Conservation (phyloP, 495 filamentous ascomycete genomes). For the Penicillium alfredii region DNA sequence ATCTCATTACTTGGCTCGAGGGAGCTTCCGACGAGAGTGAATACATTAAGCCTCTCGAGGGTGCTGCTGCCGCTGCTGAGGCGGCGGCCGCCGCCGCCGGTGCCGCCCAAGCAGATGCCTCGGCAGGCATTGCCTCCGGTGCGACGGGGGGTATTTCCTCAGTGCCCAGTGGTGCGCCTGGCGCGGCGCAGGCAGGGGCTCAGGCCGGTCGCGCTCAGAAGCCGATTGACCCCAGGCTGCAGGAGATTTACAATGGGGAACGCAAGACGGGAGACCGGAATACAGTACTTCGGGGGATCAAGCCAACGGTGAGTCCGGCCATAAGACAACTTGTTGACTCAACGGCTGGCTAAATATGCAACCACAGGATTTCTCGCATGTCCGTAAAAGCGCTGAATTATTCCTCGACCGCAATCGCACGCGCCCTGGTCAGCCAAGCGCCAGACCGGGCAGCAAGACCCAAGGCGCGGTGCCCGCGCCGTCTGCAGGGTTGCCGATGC, state of each 20-base stretch:
- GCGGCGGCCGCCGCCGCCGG: slow-evolving; percentile 41
- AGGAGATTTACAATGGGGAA: slow-evolving; percentile 86
- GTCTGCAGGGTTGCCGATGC: slow-evolving; percentile 36
- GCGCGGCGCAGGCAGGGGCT: slow-evolving; percentile 48
- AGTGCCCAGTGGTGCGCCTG: slow-evolving; percentile 41
- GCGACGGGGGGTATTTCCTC: slow-evolving; percentile 35
- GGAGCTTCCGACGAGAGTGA: slow-evolving; percentile 84
- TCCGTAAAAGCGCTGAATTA: slow-evolving; percentile 75
- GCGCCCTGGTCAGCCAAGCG: slow-evolving; percentile 34
- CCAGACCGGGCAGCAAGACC: slow-evolving; percentile 37
- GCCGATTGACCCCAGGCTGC: slow-evolving; percentile 69
- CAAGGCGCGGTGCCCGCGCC: slow-evolving; percentile 34
- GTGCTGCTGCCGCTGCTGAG: slow-evolving; percentile 49
- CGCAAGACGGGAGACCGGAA: slow-evolving; percentile 90
- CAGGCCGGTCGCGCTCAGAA: slow-evolving; percentile 44
- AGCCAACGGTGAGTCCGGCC: slow-evolving; percentile 65
- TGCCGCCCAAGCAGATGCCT: slow-evolving; percentile 30
- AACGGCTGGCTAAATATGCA: too few species aligned
- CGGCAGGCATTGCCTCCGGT: slow-evolving; percentile 40
- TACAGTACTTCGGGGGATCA: slow-evolving; percentile 77
- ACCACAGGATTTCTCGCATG: slow-evolving; percentile 83
- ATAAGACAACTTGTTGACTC: too few species aligned
- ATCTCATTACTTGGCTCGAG: slow-evolving; percentile 87
- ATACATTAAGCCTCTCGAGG: slow-evolving; percentile 78
- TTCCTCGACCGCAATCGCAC: slow-evolving; percentile 65